Evolutionary conservation across 1,284 basidiomycete species (phyloP).

Genomic region (Meira nashicola): DNA sequence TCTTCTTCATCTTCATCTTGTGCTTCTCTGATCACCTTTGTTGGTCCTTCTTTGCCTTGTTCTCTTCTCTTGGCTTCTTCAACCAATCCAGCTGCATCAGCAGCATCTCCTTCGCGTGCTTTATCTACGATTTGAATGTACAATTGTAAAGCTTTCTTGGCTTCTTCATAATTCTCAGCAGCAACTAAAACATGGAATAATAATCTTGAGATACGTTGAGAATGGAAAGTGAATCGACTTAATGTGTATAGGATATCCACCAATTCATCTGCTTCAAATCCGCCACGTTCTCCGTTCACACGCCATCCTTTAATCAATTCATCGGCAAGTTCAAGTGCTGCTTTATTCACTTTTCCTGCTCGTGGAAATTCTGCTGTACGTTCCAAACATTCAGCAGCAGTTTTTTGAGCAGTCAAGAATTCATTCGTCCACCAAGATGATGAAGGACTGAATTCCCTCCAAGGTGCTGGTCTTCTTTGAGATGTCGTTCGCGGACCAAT

Average conservation of each 20-base stretch:
- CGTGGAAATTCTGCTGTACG: conserved; percentile 68
- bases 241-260: conserved; percentile 44
- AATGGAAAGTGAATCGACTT: conserved; percentile 45
- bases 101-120: conserved; percentile 36
- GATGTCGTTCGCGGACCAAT: conserved; percentile 41
- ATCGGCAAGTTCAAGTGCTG: conserved; percentile 79
- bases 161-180: conserved; percentile 46
- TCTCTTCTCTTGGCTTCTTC: conserved; percentile 12
- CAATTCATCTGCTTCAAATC: conserved; percentile 42
- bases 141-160: conserved; percentile 31
- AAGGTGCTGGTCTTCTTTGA: conserved; percentile 31
- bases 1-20: conserved; percentile 11
- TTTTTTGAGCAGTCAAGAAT: conserved; percentile 27
- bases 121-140: conserved; percentile 48
- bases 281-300: conserved; percentile 43
- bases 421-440: conserved; percentile 43
- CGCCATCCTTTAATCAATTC: conserved; percentile 77
- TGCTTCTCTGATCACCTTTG: conserved; percentile 12
- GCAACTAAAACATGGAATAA: conserved; percentile 42
- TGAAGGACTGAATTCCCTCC: conserved; percentile 25
- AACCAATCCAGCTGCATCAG: conserved; percentile 8
- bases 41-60: conserved; percentile 4
- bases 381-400: conserved; percentile 31
- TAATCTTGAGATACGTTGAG: conserved; percentile 41
- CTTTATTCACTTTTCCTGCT: conserved; percentile 73